Evolutionary conservation across 345 rosid species (phyloP).

Genomic region (Melaleuca alternifolia): DNA sequence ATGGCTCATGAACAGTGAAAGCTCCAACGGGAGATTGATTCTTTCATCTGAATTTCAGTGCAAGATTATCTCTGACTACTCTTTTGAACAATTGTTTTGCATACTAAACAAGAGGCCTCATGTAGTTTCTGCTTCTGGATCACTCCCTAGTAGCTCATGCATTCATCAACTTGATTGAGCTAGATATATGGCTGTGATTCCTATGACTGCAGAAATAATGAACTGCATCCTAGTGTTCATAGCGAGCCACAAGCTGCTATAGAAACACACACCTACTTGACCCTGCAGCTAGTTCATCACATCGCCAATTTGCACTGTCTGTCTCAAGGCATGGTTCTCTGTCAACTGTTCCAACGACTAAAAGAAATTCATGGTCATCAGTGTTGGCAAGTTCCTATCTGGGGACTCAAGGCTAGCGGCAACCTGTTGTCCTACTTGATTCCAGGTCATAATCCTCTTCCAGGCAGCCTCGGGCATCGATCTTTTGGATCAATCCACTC

Average conservation of each 20-base stretch:
- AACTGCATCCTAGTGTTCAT: background rate
- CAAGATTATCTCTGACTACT: background rate
- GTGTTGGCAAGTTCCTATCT: background rate
- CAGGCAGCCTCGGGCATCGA: background rate
- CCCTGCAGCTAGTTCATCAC: background rate
- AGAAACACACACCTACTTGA: background rate
- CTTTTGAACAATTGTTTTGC: background rate
- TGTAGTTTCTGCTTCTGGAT: background rate
- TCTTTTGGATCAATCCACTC: background rate
- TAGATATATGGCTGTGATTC: background rate
- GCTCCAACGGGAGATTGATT: background rate
- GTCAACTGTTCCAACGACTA: background rate
- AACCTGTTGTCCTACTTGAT: background rate
- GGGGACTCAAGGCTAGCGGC: background rate
- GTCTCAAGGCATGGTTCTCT: background rate
- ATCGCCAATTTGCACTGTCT: background rate
- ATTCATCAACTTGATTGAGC: background rate
- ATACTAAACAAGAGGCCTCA: background rate
- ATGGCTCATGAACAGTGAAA: background rate
- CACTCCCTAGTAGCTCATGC: background rate
- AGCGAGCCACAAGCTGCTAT: background rate
- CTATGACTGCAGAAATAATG: background rate
- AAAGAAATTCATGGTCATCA: background rate
- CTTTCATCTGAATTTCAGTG: background rate
- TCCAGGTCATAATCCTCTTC: background rate